These are phyloP conservation scores for Raffaelea arxii DNA, from an alignment of 2,329 filamentous ascomycete species.

Conservation along the genomic window DNA sequence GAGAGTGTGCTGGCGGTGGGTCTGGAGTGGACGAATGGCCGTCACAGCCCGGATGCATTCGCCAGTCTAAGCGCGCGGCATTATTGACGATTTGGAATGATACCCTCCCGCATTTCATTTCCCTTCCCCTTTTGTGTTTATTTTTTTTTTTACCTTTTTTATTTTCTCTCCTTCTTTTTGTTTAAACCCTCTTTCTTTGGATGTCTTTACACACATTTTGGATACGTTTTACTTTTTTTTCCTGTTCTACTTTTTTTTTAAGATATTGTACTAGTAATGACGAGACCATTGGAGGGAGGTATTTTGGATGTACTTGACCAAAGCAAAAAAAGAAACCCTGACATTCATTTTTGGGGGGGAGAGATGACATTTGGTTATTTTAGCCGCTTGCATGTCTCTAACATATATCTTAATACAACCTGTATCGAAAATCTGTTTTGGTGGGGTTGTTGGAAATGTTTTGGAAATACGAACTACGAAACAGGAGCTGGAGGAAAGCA, in stretches of 20 bases:
- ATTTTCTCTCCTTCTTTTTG: not conserved
- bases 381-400: too few relatives aligned
- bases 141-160: not conserved
- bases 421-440: too few relatives aligned
- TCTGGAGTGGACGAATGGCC: slow-evolving; percentile 56
- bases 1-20: slow-evolving; percentile 63
- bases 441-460: too few relatives aligned
- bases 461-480: too few relatives aligned
- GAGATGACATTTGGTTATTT: not conserved
- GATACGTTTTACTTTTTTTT: not conserved
- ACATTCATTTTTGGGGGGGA: not conserved
- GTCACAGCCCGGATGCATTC: slow-evolving; percentile 74
- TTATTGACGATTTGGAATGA: slow-evolving; percentile 13
- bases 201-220: too few relatives aligned
- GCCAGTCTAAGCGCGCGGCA: slow-evolving; percentile 60
- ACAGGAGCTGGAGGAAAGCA: too few relatives aligned
- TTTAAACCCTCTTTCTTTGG: not conserved
- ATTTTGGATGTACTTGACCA: too few relatives aligned
- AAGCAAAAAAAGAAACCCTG: not conserved
- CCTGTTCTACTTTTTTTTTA: not conserved
- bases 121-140: not conserved
- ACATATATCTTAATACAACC: too few relatives aligned
- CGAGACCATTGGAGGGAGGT: too few relatives aligned
- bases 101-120: not conserved
- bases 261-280: not conserved